A percentile compares a stretch with the other conserved stretches of the same genome.
phyloP scores from a whole-genome alignment of 805 yeast species.

The Yamadazyma nakazawae region DNA sequence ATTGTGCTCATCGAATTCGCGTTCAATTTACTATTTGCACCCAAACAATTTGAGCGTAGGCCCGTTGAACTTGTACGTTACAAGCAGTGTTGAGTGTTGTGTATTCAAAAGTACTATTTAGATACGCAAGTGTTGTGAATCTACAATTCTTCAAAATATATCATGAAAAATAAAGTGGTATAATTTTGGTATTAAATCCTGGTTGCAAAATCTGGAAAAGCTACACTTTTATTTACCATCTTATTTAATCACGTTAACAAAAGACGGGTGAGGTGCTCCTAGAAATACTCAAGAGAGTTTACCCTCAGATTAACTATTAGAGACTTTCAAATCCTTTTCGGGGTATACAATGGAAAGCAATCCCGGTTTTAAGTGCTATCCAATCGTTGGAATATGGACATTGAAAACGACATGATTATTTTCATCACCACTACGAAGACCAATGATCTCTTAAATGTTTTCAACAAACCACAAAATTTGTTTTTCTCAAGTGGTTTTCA shows the following conservation, averaged over 20 bases:
- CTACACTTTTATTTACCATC: conserved; percentile 40
- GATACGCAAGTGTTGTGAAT: too few relatives aligned
- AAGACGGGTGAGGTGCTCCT: conserved; percentile 61
- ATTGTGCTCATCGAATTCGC: background rate
- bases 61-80: too few relatives aligned
- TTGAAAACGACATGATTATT: conserved; percentile 43
- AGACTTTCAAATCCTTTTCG: conserved; percentile 51
- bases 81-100: too few relatives aligned
- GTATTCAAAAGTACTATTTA: too few relatives aligned
- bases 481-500: conserved; percentile 42
- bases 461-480: too few relatives aligned
- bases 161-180: too few relatives aligned
- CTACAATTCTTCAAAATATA: too few relatives aligned
- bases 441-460: too few relatives aligned
- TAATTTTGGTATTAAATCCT: conserved; percentile 42
- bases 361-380: conserved; percentile 60
- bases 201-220: conserved; percentile 48
- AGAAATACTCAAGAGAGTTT: conserved; percentile 28
- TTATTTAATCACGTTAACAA: conserved; percentile 57
- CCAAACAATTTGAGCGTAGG: background rate
- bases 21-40: background rate
- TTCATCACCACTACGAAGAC: too few relatives aligned
- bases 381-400: conserved; percentile 55
- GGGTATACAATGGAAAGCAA: conserved; percentile 51
- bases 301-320: conserved; percentile 55